Evolutionary conservation across 352 stramenopile species (phyloP).

Genomic region (Phytophthora litchii): DNA sequence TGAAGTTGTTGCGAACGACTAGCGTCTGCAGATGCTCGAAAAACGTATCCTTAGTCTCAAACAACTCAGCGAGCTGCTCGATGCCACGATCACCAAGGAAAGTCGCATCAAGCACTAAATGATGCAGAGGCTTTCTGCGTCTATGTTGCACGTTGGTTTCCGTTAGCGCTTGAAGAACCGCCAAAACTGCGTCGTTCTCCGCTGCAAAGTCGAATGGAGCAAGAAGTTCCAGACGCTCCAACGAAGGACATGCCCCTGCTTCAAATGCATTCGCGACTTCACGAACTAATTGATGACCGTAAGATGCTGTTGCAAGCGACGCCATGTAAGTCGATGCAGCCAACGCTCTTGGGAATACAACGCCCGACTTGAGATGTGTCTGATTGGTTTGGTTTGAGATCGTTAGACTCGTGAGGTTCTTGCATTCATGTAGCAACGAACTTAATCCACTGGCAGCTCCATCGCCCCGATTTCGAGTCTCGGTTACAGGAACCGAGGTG

Average conservation of each 20-base stretch:
- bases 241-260: constrained; percentile 38
- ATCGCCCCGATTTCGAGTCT: constrained; percentile 20
- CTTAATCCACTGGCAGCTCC: constrained; percentile 17
- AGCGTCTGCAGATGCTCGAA: constrained; percentile 49
- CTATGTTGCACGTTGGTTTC: neutral
- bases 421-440: constrained; percentile 44
- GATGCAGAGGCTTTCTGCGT: constrained; percentile 18
- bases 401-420: constrained; percentile 45
- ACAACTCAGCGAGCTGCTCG: constrained; percentile 37
- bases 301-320: constrained; percentile 31
- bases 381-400: constrained; percentile 58
- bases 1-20: constrained; percentile 64
- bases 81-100: constrained; percentile 62
- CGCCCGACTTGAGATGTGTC: constrained; percentile 39
- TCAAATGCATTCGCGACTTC: constrained; percentile 45
- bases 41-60: constrained; percentile 24
- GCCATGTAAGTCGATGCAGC: constrained; percentile 26
- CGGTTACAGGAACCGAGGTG: neutral
- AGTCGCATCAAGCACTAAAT: constrained; percentile 61
- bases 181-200: constrained; percentile 55
- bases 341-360: constrained; percentile 44
- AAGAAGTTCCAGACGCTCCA: constrained; percentile 48
- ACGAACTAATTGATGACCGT: constrained; percentile 47
- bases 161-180: constrained; percentile 42
- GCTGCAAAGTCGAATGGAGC: constrained; percentile 69